A percentile compares a stretch with the other conserved stretches of the same genome.
Conservation (phyloP, 192 early-diverging fungal genomes). For the Coemansia sp. region DNA sequence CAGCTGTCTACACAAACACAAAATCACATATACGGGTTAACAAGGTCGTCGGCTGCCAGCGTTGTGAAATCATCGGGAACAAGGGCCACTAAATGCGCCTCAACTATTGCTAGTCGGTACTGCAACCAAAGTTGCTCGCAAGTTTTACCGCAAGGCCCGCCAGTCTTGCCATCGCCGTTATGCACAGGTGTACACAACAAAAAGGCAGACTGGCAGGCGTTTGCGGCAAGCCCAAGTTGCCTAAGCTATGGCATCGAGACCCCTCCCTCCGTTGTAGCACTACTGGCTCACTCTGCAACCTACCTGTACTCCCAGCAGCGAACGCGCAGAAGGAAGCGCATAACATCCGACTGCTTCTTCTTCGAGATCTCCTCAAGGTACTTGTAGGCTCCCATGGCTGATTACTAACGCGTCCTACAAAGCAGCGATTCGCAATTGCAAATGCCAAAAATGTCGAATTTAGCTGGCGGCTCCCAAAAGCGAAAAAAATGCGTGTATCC, state of each 20-base stretch:
- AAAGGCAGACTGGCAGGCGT: neutral
- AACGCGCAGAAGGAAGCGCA: conserved; percentile 97
- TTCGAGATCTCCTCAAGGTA: conserved; percentile 95
- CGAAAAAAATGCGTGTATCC: neutral
- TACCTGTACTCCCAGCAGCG: conserved; percentile 97
- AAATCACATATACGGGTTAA: conserved; percentile 5
- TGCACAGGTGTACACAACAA: too few species aligned
- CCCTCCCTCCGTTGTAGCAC: conserved; percentile 1
- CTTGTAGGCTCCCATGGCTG: conserved; percentile 76
- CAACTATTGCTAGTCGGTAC: conserved; percentile 50
- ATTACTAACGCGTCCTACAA: conserved; percentile 17
- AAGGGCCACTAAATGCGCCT: conserved; percentile 55
- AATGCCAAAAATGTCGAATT: neutral
- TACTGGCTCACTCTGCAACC: conserved; percentile 4
- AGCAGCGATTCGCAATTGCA: neutral
- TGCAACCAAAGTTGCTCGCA: conserved; percentile 51
- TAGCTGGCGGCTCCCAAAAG: neutral
- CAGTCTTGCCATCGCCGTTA: too few species aligned
- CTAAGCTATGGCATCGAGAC: conserved; percentile 49
- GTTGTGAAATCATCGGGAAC: conserved; percentile 39
- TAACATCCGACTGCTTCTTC: conserved; percentile 99
- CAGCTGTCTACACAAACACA: conserved; percentile 73
- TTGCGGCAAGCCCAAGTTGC: conserved; percentile 52
- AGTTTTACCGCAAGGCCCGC: conserved; percentile 43
- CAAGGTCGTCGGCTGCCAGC: conserved; percentile 3